Conservation (phyloP, 2,329 filamentous ascomycete genomes). For the Leptodontidium sp. region DNA sequence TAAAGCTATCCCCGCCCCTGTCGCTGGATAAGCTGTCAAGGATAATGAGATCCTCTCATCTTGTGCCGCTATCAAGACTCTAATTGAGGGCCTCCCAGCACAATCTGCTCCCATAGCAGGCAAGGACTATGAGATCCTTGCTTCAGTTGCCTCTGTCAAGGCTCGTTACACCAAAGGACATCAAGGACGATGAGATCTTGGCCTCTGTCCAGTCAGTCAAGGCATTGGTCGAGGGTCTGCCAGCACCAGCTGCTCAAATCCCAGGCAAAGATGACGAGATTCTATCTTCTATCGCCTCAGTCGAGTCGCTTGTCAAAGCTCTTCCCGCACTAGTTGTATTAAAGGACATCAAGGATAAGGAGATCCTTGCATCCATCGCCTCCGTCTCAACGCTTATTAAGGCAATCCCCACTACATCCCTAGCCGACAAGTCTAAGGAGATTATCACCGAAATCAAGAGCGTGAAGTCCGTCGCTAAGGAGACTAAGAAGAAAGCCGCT, state of each 20-base stretch:
- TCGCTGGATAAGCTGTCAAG: conserved; percentile 14
- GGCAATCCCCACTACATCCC: conserved; percentile 21
- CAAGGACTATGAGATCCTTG: conserved; percentile 26
- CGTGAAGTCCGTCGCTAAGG: conserved; percentile 26
- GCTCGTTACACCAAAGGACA: background rate
- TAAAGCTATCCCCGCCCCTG: conserved; percentile 20
- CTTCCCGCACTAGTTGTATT: conserved; percentile 18
- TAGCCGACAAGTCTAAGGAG: conserved; percentile 26
- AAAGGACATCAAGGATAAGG: conserved; percentile 29
- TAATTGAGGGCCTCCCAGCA: conserved; percentile 29
- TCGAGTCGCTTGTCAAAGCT: conserved; percentile 19
- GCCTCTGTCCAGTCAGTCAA: conserved; percentile 21
- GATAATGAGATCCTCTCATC: conserved; percentile 20
- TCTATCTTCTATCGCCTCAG: conserved; percentile 15
- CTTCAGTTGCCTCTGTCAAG: conserved; percentile 17
- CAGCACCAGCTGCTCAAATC: conserved; percentile 2
- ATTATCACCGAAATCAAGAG: conserved; percentile 32
- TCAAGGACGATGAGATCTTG: conserved; percentile 30
- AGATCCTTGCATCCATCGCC: conserved; percentile 26
- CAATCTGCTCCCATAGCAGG: conserved; percentile 20
- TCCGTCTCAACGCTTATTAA: conserved; percentile 25
- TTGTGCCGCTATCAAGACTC: conserved; percentile 26
- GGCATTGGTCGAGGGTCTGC: conserved; percentile 22
- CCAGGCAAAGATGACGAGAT: conserved; percentile 30
- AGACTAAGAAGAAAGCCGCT: conserved; percentile 25